These are phyloP conservation scores for Eucalyptus brandiana DNA, from an alignment of 345 rosid species.

Conservation along the genomic window DNA sequence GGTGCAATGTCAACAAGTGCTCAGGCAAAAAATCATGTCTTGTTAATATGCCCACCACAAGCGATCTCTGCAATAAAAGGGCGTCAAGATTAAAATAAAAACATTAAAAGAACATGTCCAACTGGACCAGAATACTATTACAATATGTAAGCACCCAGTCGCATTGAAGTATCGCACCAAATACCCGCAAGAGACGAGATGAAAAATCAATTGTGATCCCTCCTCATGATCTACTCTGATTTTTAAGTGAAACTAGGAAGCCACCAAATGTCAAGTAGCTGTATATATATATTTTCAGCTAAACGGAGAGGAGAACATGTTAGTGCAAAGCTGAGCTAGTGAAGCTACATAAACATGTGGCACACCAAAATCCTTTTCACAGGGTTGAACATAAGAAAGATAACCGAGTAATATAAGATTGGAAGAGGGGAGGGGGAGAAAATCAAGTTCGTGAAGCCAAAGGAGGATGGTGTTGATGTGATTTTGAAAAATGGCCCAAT, in stretches of 20 bases:
- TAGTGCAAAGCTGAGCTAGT: neutral
- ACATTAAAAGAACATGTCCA: neutral
- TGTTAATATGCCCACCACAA: conserved; percentile 73
- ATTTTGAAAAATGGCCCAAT: neutral
- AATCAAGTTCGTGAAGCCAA: fast-evolving
- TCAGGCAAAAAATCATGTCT: conserved; percentile 93
- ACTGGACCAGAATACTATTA: neutral
- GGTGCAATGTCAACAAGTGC: conserved; percentile 66
- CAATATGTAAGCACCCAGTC: neutral
- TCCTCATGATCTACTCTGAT: neutral
- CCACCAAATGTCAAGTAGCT: neutral
- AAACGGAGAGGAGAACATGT: neutral
- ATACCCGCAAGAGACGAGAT: neutral
- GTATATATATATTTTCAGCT: neutral
- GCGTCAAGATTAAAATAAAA: neutral
- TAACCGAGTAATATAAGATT: neutral
- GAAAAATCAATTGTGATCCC: neutral
- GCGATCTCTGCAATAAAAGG: conserved; percentile 48
- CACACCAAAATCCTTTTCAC: no score
- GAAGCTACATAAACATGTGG: neutral
- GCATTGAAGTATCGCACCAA: neutral
- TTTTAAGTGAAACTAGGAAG: neutral
- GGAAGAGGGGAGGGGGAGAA: neutral
- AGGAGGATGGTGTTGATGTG: fast-evolving
- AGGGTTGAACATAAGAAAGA: neutral